Conservation (phyloP, 2,329 filamentous ascomycete genomes). For the Mariannaea elegans region DNA sequence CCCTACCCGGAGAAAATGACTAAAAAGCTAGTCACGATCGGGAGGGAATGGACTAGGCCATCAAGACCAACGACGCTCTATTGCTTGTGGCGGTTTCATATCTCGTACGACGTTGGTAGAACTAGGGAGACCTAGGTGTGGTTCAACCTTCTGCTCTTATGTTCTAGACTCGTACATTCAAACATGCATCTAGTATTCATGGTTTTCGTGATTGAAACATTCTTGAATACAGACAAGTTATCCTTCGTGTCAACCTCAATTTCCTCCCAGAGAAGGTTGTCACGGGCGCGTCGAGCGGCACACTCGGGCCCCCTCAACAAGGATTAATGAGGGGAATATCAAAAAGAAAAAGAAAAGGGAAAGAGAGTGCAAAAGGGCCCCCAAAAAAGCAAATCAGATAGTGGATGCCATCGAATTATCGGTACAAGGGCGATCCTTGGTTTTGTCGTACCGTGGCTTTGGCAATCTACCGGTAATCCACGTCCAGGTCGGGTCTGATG, state of each 20-base stretch:
- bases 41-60: constrained; percentile 10
- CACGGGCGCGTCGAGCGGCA: constrained; percentile 2
- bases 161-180: constrained; percentile 1
- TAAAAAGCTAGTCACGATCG: not conserved
- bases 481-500: constrained; percentile 1
- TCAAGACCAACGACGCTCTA: not conserved
- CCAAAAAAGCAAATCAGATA: not conserved
- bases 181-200: not conserved
- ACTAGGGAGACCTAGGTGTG: not conserved
- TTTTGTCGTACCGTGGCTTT: constrained; percentile 2
- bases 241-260: not conserved
- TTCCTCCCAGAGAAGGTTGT: not conserved
- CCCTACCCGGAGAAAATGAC: not conserved
- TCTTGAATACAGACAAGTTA: not conserved
- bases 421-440: constrained; percentile 14
- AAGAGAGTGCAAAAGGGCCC: not conserved
- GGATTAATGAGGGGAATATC: not conserved
- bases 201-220: not conserved
- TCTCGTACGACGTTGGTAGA: not conserved
- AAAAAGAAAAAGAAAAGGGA: not conserved
- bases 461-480: not conserved
- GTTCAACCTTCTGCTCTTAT: not conserved
- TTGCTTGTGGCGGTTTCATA: not conserved
- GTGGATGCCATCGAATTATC: too few species aligned
- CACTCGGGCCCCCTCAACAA: not conserved